Percentiles rank a stretch among this genome's conserved stretches.
Conservation (phyloP, 2,329 filamentous ascomycete genomes). For the Colletotrichum agaves region DNA sequence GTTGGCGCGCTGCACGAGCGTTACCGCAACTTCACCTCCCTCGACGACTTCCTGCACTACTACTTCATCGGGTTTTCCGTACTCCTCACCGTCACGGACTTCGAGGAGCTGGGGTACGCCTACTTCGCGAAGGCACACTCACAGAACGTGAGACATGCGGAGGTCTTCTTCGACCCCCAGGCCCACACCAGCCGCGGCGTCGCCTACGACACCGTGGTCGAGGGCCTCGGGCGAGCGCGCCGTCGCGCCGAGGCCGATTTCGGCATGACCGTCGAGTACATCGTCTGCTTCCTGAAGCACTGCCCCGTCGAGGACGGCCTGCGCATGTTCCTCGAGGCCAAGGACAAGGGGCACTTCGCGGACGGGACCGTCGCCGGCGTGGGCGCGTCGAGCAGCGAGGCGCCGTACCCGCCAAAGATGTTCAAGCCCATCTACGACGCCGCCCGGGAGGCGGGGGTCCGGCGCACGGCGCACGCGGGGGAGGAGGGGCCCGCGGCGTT, state of each 20-base stretch:
- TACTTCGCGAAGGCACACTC: slow-evolving; percentile 74
- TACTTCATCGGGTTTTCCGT: slow-evolving; percentile 83
- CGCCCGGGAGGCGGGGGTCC: slow-evolving; percentile 58
- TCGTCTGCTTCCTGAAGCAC: slow-evolving; percentile 79
- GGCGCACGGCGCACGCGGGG: slow-evolving; percentile 78
- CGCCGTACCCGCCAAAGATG: slow-evolving; percentile 64
- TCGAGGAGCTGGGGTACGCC: slow-evolving; percentile 76
- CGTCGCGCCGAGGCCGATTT: slow-evolving; percentile 69
- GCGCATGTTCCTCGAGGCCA: slow-evolving; percentile 52
- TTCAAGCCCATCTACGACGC: slow-evolving; percentile 71
- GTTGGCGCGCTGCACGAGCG: slow-evolving; percentile 67
- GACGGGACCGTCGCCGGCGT: slow-evolving; percentile 69
- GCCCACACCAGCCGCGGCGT: slow-evolving; percentile 75
- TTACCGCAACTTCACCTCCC: slow-evolving; percentile 74
- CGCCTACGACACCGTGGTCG: slow-evolving; percentile 70
- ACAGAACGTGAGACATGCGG: slow-evolving; percentile 76
- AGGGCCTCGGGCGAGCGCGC: slow-evolving; percentile 71
- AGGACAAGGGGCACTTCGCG: slow-evolving; percentile 55
- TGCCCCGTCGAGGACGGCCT: slow-evolving; percentile 69
- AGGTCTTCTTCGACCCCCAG: slow-evolving; percentile 86
- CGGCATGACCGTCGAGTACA: slow-evolving; percentile 73
- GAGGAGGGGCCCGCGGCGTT: slow-evolving; percentile 78
- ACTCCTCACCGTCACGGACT: slow-evolving; percentile 73
- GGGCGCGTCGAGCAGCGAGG: slow-evolving; percentile 74
- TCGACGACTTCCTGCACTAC: slow-evolving; percentile 82